A percentile compares a stretch with the other conserved stretches of the same genome.
Conservation (phyloP, 495 filamentous ascomycete genomes). For the Talaromyces nanjingensis region DNA sequence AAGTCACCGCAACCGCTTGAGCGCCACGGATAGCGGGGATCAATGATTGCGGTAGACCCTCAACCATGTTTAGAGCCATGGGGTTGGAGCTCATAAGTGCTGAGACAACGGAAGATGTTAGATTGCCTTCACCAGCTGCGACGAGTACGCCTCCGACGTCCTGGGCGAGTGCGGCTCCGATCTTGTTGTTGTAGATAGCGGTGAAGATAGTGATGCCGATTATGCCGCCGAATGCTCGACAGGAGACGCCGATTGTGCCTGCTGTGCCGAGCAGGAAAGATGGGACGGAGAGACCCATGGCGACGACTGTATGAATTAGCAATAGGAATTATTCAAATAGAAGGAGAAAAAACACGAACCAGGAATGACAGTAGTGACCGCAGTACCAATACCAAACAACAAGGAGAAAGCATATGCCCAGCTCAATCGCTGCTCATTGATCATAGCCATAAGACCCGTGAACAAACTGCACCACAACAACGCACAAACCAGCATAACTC, state of each 20-base stretch:
- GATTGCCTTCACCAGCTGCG: background rate
- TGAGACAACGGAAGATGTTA: background rate
- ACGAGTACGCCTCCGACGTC: background rate
- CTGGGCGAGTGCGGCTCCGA: background rate
- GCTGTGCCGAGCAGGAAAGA: slow-evolving; percentile 5
- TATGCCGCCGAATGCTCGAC: slow-evolving; percentile 3
- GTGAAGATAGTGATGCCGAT: slow-evolving; percentile 5
- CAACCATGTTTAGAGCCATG: background rate
- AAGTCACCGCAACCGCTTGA: background rate
- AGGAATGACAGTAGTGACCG: background rate
- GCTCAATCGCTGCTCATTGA: background rate
- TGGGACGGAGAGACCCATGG: slow-evolving; percentile 3
- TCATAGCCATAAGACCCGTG: slow-evolving; percentile 4
- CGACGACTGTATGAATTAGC: background rate
- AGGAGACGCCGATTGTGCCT: background rate
- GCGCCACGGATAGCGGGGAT: background rate
- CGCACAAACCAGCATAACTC: background rate
- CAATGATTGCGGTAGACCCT: background rate
- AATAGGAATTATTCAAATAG: no score
- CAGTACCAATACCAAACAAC: slow-evolving; percentile 5
- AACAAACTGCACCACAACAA: slow-evolving; percentile 2
- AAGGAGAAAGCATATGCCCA: slow-evolving; percentile 3
- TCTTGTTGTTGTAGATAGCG: slow-evolving; percentile 4
- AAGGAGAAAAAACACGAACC: background rate
- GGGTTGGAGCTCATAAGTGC: background rate